phyloP scores from a whole-genome alignment of 495 filamentous ascomycete species.

The Friedmanniomyces endolithicus region DNA sequence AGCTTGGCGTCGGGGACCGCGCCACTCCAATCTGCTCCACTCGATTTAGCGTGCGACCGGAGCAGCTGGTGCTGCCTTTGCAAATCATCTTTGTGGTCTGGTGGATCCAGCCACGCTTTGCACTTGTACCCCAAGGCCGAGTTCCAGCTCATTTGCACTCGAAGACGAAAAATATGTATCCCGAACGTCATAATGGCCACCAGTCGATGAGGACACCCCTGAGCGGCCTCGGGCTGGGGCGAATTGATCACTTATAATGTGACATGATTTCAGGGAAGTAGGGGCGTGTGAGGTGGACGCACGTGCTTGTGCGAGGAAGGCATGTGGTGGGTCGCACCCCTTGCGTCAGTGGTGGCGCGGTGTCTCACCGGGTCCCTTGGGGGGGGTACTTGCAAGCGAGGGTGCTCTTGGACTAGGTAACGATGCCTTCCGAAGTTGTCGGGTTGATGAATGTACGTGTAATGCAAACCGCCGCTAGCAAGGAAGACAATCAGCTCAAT shows the following conservation, averaged over 20 bases:
- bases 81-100: background rate
- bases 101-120: background rate
- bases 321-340: background rate
- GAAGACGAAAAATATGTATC: background rate
- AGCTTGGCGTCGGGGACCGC: background rate
- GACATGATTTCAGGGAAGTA: background rate
- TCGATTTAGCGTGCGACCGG: background rate
- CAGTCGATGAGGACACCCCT: background rate
- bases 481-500: no score
- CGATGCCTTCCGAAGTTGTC: no score
- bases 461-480: no score
- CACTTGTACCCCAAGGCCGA: background rate
- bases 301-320: background rate
- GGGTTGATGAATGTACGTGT: no score
- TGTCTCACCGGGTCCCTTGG: background rate
- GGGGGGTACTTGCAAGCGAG: no score
- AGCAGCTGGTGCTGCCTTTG: background rate
- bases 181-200: background rate
- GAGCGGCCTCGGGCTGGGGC: no score
- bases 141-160: background rate
- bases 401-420: no score
- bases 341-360: background rate
- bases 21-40: background rate
- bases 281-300: background rate
- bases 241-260: background rate